Conservation (phyloP, 805 yeast species). For the Yamadazyma akitaensis region DNA sequence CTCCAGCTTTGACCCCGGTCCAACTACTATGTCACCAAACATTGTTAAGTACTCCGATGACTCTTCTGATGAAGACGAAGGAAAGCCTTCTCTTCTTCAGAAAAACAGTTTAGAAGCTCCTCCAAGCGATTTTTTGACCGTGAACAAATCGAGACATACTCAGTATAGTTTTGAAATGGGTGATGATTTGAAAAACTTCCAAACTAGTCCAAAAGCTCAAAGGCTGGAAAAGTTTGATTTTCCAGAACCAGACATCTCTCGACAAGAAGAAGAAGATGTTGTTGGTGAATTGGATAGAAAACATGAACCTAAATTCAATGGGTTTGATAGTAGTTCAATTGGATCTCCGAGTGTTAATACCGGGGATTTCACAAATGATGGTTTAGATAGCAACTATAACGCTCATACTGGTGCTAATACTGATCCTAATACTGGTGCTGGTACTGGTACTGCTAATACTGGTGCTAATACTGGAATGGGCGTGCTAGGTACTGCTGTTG, state of each 20-base stretch:
- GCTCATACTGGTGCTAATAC: not conserved
- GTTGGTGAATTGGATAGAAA: conserved; percentile 15
- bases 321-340: conserved; percentile 4
- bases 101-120: conserved; percentile 28
- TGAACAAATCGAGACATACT: conserved; percentile 14
- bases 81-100: conserved; percentile 31
- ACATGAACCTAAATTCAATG: conserved; percentile 3
- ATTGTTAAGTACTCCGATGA: conserved; percentile 32
- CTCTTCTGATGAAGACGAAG: conserved; percentile 29
- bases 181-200: conserved; percentile 32
- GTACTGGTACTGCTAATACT: not conserved
- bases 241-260: conserved; percentile 14
- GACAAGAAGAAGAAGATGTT: conserved; percentile 11
- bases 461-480: not conserved
- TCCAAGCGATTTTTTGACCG: conserved; percentile 9
- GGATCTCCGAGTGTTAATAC: not conserved
- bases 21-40: conserved; percentile 28
- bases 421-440: not conserved
- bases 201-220: conserved; percentile 25
- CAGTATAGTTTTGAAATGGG: conserved; percentile 40
- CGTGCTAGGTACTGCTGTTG: conserved; percentile 11
- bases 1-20: not conserved
- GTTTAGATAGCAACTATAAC: not conserved
- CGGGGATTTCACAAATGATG: not conserved
- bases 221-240: conserved; percentile 14